Evolutionary conservation across 805 yeast species (phyloP).

Genomic region (Myxozyma sirexii): DNA sequence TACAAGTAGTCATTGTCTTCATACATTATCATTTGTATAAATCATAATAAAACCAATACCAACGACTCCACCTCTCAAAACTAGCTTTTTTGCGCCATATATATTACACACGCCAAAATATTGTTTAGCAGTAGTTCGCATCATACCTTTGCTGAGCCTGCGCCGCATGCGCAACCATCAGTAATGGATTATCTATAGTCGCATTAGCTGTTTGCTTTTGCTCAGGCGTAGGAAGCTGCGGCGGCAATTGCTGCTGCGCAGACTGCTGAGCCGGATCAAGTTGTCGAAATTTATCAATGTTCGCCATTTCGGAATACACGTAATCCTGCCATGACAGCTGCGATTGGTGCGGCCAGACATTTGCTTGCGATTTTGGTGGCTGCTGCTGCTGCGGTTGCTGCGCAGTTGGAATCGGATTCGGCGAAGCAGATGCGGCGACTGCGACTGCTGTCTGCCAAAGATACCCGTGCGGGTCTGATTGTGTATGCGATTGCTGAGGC

Average conservation of each 20-base stretch:
- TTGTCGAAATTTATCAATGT: conserved; percentile 7
- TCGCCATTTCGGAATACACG: conserved; percentile 24
- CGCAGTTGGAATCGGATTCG: not conserved
- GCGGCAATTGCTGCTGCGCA: not conserved
- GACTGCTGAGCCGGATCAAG: not conserved
- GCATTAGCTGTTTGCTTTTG: not conserved
- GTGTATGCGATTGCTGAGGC: not conserved
- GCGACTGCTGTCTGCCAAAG: conserved; percentile 12
- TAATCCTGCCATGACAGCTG: conserved; percentile 28
- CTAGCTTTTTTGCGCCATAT: no score
- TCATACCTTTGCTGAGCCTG: conserved; percentile 1
- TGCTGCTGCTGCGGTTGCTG: conserved; percentile 6
- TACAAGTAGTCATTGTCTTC: not conserved
- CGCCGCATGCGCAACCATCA: conserved; percentile 4
- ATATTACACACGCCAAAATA: no score
- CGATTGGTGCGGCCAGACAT: conserved; percentile 2
- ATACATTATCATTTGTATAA: not conserved
- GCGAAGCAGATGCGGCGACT: not conserved
- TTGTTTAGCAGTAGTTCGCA: not conserved
- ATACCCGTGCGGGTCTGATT: conserved; percentile 1
- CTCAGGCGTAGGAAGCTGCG: not conserved
- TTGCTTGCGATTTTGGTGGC: not conserved
- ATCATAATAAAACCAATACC: not conserved
- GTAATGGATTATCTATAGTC: not conserved
- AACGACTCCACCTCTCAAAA: not conserved